Percentiles rank a stretch among this genome's conserved stretches.
Evolutionary conservation across 2,329 filamentous ascomycete species (phyloP).

Genomic region (Botrytis cinerea): DNA sequence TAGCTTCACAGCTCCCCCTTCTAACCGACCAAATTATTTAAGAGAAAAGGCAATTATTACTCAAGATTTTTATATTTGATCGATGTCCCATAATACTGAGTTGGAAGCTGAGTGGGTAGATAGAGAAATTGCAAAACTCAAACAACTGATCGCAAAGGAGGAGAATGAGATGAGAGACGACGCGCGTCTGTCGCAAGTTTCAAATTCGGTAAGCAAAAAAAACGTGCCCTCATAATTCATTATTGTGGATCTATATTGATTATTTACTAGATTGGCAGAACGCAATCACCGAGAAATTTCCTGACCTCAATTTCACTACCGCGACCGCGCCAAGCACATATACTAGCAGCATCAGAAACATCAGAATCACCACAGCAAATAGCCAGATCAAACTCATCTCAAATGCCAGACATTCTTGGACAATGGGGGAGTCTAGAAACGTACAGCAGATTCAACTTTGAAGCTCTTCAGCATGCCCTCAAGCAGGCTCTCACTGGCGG

Average conservation of each 20-base stretch:
- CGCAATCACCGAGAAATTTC: neutral
- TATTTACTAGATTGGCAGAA: neutral
- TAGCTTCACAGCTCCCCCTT: neutral
- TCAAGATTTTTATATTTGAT: neutral
- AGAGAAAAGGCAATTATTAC: fast-evolving
- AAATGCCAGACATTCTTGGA: neutral
- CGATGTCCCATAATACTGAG: neutral
- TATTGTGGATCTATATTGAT: neutral
- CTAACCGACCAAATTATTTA: fast-evolving
- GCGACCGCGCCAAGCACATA: fast-evolving
- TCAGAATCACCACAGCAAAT: too few species aligned
- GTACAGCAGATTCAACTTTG: neutral
- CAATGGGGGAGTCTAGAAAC: neutral
- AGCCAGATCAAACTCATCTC: neutral
- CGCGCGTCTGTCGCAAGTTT: neutral
- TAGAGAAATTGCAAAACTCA: neutral
- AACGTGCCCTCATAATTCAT: neutral
- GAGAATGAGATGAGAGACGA: neutral
- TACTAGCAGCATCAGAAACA: fast-evolving
- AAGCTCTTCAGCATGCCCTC: neutral
- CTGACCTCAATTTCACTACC: neutral
- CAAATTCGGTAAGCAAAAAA: neutral
- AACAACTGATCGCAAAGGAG: neutral
- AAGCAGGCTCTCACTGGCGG: neutral
- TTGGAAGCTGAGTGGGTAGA: neutral